These are phyloP conservation scores for Jamesozyma rosinii DNA, from an alignment of 805 yeast species.

Conservation along the genomic window DNA sequence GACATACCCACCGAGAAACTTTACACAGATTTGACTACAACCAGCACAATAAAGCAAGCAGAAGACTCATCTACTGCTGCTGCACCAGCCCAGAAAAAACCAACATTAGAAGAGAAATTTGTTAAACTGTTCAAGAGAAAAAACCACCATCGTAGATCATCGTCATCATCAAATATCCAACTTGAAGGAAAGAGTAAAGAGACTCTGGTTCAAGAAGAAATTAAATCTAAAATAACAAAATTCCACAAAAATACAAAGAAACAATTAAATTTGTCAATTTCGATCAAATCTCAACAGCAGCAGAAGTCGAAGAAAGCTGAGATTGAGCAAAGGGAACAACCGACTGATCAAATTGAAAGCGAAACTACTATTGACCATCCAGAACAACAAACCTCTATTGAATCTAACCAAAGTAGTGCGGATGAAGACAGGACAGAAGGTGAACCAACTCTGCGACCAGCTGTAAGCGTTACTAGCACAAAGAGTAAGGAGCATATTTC, in stretches of 20 bases:
- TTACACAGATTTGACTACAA: no score
- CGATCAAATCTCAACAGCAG: background rate
- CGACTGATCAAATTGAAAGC: background rate
- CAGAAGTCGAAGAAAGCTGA: no score
- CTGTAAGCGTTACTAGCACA: conserved; percentile 14
- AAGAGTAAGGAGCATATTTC: conserved; percentile 1
- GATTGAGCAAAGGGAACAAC: background rate
- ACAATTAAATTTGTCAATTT: background rate
- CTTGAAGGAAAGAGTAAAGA: conserved; percentile 2
- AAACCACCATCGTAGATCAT: conserved; percentile 6
- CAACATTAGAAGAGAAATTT: conserved; percentile 20
- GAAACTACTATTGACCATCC: background rate
- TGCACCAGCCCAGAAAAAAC: background rate
- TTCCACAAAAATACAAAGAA: conserved; percentile 5
- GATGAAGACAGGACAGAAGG: background rate
- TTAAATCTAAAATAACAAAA: conserved; percentile 8
- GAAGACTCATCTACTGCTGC: background rate
- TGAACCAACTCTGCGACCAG: conserved; percentile 13
- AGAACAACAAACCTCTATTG: background rate
- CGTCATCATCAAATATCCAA: conserved; percentile 2
- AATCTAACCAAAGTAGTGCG: background rate
- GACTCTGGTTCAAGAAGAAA: conserved; percentile 4
- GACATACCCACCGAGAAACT: no score
- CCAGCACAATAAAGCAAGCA: no score
- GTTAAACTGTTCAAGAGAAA: conserved; percentile 19